Percentiles rank a stretch among this genome's conserved stretches.
These are phyloP conservation scores for Hymenochaete sp. DNA, from an alignment of 1,284 basidiomycete species.

Conservation along the genomic window DNA sequence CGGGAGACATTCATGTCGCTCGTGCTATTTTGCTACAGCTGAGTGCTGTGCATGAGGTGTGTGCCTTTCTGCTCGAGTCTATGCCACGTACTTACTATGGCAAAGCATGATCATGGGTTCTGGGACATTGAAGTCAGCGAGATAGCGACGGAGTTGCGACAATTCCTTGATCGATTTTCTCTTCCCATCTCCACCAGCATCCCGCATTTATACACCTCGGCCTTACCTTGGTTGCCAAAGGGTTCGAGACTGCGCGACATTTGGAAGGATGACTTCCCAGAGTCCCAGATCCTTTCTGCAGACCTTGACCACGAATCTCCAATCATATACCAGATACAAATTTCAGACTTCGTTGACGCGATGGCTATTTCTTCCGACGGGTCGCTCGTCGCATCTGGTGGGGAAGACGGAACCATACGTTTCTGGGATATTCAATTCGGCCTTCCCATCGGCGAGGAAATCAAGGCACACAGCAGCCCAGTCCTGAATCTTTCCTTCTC, in stretches of 20 bases:
- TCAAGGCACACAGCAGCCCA: background rate
- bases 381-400: conserved; percentile 53
- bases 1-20: too few species aligned
- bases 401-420: conserved; percentile 99
- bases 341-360: too few species aligned
- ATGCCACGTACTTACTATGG: too few species aligned
- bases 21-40: too few species aligned
- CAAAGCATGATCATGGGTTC: too few species aligned
- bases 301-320: too few species aligned
- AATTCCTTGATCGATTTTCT: background rate
- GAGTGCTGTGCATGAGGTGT: too few species aligned
- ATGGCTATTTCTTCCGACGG: conserved; percentile 8
- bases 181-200: background rate
- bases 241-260: background rate
- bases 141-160: too few species aligned
- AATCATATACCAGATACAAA: too few species aligned
- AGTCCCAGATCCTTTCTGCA: too few species aligned
- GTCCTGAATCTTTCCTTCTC: background rate
- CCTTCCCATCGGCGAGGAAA: conserved; percentile 21
- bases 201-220: background rate
- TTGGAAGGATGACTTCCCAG: background rate
- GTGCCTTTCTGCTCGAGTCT: too few species aligned
- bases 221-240: background rate
- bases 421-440: conserved; percentile 64
- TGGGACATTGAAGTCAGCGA: too few species aligned